Conservation (phyloP, 805 yeast genomes). For the Kuraishia ogatae region DNA sequence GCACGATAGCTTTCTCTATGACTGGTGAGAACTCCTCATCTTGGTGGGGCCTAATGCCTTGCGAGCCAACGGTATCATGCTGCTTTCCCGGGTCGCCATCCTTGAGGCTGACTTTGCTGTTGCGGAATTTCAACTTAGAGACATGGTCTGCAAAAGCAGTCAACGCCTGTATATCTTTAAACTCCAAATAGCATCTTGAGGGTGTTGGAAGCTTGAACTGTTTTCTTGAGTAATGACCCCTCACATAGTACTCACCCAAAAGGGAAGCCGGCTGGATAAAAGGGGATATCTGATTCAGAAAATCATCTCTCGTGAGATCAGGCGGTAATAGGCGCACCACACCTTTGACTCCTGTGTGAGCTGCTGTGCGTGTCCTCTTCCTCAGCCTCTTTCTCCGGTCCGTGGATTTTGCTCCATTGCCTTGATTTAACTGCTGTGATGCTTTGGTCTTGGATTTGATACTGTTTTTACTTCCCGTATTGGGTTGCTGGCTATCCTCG, state of each 20-base stretch:
- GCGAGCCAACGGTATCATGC: neutral
- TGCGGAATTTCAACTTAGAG: constrained; percentile 17
- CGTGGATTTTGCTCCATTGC: neutral
- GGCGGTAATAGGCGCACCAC: constrained; percentile 38
- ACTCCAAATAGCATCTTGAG: constrained; percentile 32
- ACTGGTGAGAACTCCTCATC: constrained; percentile 23
- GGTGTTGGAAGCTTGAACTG: constrained; percentile 29
- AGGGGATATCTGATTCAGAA: constrained; percentile 10
- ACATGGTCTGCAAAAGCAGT: constrained; percentile 19
- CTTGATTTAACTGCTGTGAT: neutral
- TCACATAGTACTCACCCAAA: constrained; percentile 25
- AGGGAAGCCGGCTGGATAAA: neutral
- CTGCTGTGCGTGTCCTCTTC: neutral
- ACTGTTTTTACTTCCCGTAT: neutral
- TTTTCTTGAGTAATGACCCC: constrained; percentile 28
- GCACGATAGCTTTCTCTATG: constrained; percentile 25
- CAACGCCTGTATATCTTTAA: constrained; percentile 20
- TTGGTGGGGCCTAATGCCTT: neutral
- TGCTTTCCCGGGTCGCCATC: constrained; percentile 17
- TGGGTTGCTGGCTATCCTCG: neutral
- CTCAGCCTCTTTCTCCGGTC: neutral
- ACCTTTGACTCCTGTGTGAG: constrained; percentile 14
- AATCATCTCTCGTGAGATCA: constrained; percentile 18
- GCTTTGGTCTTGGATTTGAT: neutral
- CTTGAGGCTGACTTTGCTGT: constrained; percentile 12